Percentiles rank a stretch among this genome's conserved stretches.
phyloP scores from a whole-genome alignment of 2,329 filamentous ascomycete species.

The Verticillium longisporum region DNA sequence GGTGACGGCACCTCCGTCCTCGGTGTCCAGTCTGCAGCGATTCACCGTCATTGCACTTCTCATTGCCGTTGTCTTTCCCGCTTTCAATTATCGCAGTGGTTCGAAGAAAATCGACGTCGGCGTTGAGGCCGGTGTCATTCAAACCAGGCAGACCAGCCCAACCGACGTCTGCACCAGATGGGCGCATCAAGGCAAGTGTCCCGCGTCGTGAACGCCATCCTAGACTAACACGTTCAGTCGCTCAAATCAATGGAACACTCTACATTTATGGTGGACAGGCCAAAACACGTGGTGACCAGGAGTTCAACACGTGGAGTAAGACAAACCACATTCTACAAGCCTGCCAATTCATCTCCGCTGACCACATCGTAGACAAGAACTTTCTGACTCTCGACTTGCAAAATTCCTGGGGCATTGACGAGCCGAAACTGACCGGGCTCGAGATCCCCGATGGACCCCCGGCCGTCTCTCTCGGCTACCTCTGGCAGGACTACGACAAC shows the following conservation, averaged over 20 bases:
- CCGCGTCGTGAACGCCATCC: no score
- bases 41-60: slow-evolving; percentile 41
- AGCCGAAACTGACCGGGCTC: slow-evolving; percentile 56
- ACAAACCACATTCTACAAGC: background rate
- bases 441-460: slow-evolving; percentile 62
- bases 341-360: background rate
- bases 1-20: slow-evolving; percentile 33
- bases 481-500: slow-evolving; percentile 66
- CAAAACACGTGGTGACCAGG: slow-evolving; percentile 50
- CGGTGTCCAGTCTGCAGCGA: slow-evolving; percentile 33
- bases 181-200: slow-evolving; percentile 51
- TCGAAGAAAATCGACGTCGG: slow-evolving; percentile 28
- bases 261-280: slow-evolving; percentile 71
- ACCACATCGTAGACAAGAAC: slow-evolving; percentile 50
- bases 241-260: slow-evolving; percentile 66
- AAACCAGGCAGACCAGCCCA: slow-evolving; percentile 16
- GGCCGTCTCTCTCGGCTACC: slow-evolving; percentile 63
- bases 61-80: slow-evolving; percentile 43
- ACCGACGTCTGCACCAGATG: slow-evolving; percentile 54
- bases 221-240: slow-evolving; percentile 30
- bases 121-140: slow-evolving; percentile 40
- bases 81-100: slow-evolving; percentile 35
- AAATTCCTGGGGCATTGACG: slow-evolving; percentile 61
- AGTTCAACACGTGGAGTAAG: slow-evolving; percentile 62
- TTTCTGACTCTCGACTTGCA: slow-evolving; percentile 67